Base-by-base conservation (phyloP, 2,329 filamentous ascomycete species). In the Didymellaceae sp. region DNA sequence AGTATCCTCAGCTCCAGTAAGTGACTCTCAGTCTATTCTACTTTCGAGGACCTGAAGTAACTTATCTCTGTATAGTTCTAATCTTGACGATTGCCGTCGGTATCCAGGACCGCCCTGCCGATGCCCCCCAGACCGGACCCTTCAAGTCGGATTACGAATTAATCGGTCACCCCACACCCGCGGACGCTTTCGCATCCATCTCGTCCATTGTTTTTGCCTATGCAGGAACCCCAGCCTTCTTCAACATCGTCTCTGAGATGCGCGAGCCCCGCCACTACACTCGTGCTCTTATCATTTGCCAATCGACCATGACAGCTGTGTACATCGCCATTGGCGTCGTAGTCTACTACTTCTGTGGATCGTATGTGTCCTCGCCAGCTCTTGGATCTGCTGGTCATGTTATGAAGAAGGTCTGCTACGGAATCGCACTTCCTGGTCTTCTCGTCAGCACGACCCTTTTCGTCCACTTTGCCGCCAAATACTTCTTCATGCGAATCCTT, bases 321-420 rank as follows among this genome's bases (percentile, higher is more conserved):
- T 90, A 90, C 71, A 75, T 87, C 18, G 64, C 88, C 18, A 85
- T 85, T 4, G 86, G 86, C 2, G 79, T 83, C 7, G 80, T 90
- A 21, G 85, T 89, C 56, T 90, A 90, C 73, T 77, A 82, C 48
- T 90, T 80, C 62, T 84, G 82, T 9, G 87, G 88, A 1, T 74
- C 76, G 0, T 73, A 78, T 20, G 86, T 90, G 3, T 77, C 79
- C 1, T 86, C 83, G 1, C 88, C 87, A 0, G 87, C 88, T 0
- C 77, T 90, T 1, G 83, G 85, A 7, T 87, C 85, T 0, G 82
- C 86, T 2, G 78, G 80, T 10, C 64, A 66, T 4, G 63, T 79
- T 0, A 75, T 89, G 48, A 78, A 82, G 32, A 88, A 88, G 63
- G 75, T 86, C 13, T 86, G 87, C 25, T 90, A 85, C 72, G 86